A percentile compares a stretch with the other conserved stretches of the same genome.
phyloP scores from a whole-genome alignment of 2,329 filamentous ascomycete species.

The Biscogniauxia marginata region DNA sequence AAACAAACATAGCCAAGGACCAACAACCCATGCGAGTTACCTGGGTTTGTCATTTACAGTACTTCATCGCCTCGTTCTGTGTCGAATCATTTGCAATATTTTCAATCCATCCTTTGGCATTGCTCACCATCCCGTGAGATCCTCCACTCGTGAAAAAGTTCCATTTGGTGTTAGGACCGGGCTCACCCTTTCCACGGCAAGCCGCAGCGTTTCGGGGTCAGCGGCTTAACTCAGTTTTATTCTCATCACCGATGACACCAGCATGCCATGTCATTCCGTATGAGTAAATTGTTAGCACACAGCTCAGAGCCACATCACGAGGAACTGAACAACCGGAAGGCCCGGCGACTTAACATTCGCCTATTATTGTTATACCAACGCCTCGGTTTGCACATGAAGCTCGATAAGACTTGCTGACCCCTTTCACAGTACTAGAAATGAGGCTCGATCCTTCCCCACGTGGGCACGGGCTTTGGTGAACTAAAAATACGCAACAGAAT shows the following conservation, averaged over 20 bases:
- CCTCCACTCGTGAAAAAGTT: not conserved
- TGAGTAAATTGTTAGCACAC: not conserved
- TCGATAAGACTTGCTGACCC: not conserved
- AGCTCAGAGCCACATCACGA: not conserved
- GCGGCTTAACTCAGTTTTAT: not conserved
- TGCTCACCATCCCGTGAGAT: not conserved
- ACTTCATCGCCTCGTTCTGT: not conserved
- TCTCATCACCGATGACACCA: not conserved
- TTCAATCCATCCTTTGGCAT: not conserved
- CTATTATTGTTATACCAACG: not conserved
- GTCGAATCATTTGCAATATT: not conserved
- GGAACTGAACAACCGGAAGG: not conserved
- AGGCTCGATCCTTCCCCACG: constrained; percentile 1
- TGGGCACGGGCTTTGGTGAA: not conserved
- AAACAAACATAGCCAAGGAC: not conserved
- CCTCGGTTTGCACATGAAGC: not conserved
- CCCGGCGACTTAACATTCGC: not conserved
- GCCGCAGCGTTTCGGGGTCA: not conserved
- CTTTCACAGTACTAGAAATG: not conserved
- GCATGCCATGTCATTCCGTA: not conserved
- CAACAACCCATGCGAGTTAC: not conserved
- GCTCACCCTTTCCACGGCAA: not conserved
- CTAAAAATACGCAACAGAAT: constrained; percentile 1
- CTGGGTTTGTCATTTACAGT: not conserved
- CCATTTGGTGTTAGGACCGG: not conserved